These are phyloP conservation scores for Spathaspora arborariae DNA, from an alignment of 805 yeast genomes.

Conservation along the genomic window DNA sequence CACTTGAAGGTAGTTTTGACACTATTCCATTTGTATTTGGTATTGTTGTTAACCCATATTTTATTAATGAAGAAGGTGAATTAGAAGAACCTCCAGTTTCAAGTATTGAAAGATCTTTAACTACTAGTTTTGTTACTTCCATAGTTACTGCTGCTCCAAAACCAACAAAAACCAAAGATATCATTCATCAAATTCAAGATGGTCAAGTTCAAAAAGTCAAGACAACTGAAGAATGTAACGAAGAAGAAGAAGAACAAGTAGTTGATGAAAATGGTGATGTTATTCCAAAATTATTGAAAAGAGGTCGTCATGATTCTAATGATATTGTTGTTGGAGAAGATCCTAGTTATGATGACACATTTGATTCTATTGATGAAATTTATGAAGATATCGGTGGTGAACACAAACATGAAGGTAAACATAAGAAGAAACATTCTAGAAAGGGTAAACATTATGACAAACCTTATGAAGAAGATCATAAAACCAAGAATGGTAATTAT, in stretches of 20 bases:
- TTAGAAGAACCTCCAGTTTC: slow-evolving; percentile 16
- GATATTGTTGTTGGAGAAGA: slow-evolving; percentile 5
- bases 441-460: neutral
- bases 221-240: neutral
- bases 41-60: slow-evolving; percentile 27
- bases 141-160: slow-evolving; percentile 17
- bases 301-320: neutral
- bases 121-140: slow-evolving; percentile 15
- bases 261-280: slow-evolving; percentile 2
- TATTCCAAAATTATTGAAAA: neutral
- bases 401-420: neutral
- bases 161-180: slow-evolving; percentile 19
- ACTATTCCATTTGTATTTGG: slow-evolving; percentile 35
- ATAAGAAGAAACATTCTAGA: neutral
- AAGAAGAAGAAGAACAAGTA: slow-evolving; percentile 3
- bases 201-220: slow-evolving; percentile 25
- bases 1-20: slow-evolving; percentile 15
- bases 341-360: neutral
- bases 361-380: slow-evolving; percentile 5
- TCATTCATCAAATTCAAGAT: slow-evolving; percentile 22
- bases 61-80: slow-evolving; percentile 16
- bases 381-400: slow-evolving; percentile 5
- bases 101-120: slow-evolving; percentile 9
- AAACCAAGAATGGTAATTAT: neutral
- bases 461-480: neutral